Evolutionary conservation across 2,329 filamentous ascomycete genomes (phyloP).

Genomic region (Westerdykella ornata): DNA sequence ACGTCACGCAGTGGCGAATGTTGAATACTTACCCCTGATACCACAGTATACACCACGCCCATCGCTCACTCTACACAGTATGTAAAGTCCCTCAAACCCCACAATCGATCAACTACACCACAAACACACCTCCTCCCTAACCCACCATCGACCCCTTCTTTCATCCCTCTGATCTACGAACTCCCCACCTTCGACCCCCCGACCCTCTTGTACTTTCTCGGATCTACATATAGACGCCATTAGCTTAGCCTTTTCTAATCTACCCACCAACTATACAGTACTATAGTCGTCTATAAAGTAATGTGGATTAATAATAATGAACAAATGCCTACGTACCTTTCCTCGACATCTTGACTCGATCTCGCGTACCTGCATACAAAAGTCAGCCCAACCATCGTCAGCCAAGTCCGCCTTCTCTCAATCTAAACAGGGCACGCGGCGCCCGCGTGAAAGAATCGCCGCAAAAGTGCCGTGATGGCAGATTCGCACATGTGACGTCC

Average conservation of each 20-base stretch:
- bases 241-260: not conserved
- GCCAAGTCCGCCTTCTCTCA: too few species aligned
- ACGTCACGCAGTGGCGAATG: too few species aligned
- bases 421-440: not conserved
- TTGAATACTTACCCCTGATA: too few species aligned
- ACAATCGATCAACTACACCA: too few species aligned
- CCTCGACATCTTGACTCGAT: constrained; percentile 6
- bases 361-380: constrained; percentile 7
- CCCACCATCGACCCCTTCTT: too few species aligned
- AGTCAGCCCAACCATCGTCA: constrained; percentile 1
- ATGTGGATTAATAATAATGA: not conserved
- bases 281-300: not conserved
- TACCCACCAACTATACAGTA: not conserved
- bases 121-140: too few species aligned
- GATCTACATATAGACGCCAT: constrained; percentile 1
- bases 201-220: constrained; percentile 4
- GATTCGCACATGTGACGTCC: not conserved
- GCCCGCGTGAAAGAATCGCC: not conserved
- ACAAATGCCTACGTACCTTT: constrained; percentile 5
- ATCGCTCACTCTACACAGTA: too few species aligned
- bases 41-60: too few species aligned
- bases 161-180: too few species aligned
- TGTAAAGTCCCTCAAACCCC: too few species aligned
- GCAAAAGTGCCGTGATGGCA: not conserved
- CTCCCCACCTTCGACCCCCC: constrained; percentile 2